A percentile compares a stretch with the other conserved stretches of the same genome.
Conservation (phyloP, 202 grass and related monocot genomes). For the Sporobolus alterniflorus region DNA sequence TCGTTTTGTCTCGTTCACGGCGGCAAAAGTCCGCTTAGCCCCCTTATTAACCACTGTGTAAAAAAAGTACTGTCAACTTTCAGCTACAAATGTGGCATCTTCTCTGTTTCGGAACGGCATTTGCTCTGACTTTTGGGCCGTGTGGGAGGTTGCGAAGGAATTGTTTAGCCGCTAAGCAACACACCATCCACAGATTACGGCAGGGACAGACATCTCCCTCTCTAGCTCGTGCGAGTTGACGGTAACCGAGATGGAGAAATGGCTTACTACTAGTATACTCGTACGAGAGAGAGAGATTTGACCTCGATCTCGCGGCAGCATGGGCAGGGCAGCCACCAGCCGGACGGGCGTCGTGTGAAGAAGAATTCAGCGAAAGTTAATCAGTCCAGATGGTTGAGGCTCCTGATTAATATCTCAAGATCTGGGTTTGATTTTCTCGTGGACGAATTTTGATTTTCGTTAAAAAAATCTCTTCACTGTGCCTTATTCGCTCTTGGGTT, state of each 20-base stretch:
- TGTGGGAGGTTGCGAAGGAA: background rate
- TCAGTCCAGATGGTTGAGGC: no score
- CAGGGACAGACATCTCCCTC: constrained; percentile 45
- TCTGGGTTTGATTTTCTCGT: no score
- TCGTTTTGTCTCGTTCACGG: constrained; percentile 12
- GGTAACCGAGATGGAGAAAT: background rate
- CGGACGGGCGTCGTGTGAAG: background rate
- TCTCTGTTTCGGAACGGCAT: background rate
- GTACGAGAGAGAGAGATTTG: constrained; percentile 31
- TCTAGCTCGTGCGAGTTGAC: no score
- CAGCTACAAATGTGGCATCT: background rate
- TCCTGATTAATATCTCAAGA: no score
- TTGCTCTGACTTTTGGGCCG: constrained; percentile 30
- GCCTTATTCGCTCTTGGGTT: no score
- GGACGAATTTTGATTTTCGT: no score
- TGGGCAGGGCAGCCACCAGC: no score
- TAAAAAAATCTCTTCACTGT: no score
- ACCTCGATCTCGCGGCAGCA: constrained; percentile 9
- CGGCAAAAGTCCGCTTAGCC: background rate
- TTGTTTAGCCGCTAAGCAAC: constrained; percentile 20
- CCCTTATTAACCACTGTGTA: background rate
- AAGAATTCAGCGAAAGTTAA: no score
- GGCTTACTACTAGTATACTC: no score
- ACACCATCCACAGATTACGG: constrained; percentile 31
- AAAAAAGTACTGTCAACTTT: background rate